Evolutionary conservation across 495 filamentous ascomycete genomes (phyloP).

Genomic region (Patellaria atrata): DNA sequence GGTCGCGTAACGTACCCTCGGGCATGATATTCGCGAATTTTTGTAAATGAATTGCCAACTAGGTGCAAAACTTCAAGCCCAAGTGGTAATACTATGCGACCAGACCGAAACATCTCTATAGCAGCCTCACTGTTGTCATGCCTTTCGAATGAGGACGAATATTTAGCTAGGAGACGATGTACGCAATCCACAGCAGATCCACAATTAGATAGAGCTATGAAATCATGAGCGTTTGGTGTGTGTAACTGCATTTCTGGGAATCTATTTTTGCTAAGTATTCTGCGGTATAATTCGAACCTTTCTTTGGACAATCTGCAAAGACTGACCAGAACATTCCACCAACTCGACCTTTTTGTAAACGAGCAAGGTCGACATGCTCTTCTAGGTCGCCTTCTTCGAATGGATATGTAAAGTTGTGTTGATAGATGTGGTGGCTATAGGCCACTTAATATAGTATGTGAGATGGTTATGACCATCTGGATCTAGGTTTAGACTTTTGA

Average conservation of each 20-base stretch:
- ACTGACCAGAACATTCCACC: too few relatives aligned
- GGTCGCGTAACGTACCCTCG: slow-evolving; percentile 10
- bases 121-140: background rate
- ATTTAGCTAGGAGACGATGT: background rate
- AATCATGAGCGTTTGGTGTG: too few relatives aligned
- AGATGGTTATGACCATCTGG: too few relatives aligned
- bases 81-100: slow-evolving; percentile 1
- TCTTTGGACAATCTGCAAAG: too few relatives aligned
- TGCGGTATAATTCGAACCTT: too few relatives aligned
- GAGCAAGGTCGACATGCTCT: slow-evolving; percentile 2
- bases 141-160: background rate
- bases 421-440: slow-evolving; percentile 3
- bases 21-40: slow-evolving; percentile 5
- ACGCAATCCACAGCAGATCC: background rate
- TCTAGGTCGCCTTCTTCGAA: slow-evolving; percentile 1
- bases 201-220: too few relatives aligned
- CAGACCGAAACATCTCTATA: background rate
- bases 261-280: too few relatives aligned
- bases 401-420: slow-evolving; percentile 1
- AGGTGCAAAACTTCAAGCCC: slow-evolving; percentile 12
- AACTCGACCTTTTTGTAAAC: slow-evolving; percentile 1
- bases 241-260: too few relatives aligned
- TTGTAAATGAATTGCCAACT: background rate
- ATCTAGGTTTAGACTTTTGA: too few relatives aligned
- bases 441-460: slow-evolving; percentile 1